Percentiles rank a stretch among this genome's conserved stretches.
These are phyloP conservation scores for Schizophyllum commune DNA, from an alignment of 1,284 basidiomycete species.

Conservation along the genomic window DNA sequence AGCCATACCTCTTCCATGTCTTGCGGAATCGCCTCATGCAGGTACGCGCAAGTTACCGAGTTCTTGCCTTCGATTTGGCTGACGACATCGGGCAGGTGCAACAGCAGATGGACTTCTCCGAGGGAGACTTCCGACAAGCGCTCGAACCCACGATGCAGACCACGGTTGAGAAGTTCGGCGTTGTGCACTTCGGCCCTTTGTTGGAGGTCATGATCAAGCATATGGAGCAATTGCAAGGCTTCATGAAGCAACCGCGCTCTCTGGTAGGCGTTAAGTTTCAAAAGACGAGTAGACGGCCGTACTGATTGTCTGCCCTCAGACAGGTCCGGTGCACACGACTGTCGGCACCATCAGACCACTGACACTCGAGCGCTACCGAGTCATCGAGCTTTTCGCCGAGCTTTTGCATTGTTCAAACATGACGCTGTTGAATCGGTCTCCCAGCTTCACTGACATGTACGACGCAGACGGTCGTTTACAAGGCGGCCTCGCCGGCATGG, in stretches of 20 bases:
- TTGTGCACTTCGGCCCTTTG: constrained; percentile 87
- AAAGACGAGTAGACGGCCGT: not conserved
- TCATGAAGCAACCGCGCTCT: constrained; percentile 69
- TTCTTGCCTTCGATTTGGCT: not conserved
- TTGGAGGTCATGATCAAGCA: constrained; percentile 72
- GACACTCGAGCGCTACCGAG: constrained; percentile 94
- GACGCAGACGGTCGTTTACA: constrained; percentile 72
- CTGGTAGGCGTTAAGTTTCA: constrained; percentile 57
- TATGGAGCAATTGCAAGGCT: constrained; percentile 66
- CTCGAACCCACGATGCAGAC: constrained; percentile 81
- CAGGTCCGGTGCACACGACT: constrained; percentile 63
- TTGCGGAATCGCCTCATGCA: constrained; percentile 86
- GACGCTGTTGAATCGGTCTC: constrained; percentile 83
- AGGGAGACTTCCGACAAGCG: constrained; percentile 58
- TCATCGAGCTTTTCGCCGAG: constrained; percentile 96
- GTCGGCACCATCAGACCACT: constrained; percentile 70
- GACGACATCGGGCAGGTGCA: constrained; percentile 33
- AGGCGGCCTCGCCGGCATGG: constrained; percentile 74
- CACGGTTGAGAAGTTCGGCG: constrained; percentile 85
- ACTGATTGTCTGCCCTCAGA: constrained; percentile 27
- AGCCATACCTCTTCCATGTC: constrained; percentile 97
- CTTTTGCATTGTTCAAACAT: constrained; percentile 98
- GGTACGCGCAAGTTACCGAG: constrained; percentile 11
- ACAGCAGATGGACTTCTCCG: constrained; percentile 48
- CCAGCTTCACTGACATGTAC: constrained; percentile 66